These are phyloP conservation scores for Raffaelea albimanens DNA, from an alignment of 2,329 filamentous ascomycete species.

Conservation along the genomic window DNA sequence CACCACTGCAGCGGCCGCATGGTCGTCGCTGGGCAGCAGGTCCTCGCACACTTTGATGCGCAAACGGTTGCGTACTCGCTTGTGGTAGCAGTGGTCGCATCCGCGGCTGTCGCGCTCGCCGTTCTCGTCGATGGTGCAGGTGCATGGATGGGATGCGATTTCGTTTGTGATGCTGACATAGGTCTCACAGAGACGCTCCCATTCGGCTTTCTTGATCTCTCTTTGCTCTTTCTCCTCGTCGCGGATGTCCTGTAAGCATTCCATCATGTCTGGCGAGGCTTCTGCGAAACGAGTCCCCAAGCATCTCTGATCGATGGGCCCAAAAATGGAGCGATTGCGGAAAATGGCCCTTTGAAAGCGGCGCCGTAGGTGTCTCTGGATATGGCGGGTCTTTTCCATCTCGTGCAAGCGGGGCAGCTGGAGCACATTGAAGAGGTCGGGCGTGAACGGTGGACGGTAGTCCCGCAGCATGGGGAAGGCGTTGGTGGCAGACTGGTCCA, in stretches of 20 bases:
- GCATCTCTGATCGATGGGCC: constrained; percentile 27
- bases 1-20: constrained; percentile 23
- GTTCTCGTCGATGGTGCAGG: constrained; percentile 17
- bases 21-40: constrained; percentile 23
- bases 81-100: constrained; percentile 27
- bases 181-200: constrained; percentile 17
- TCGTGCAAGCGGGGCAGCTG: constrained; percentile 36
- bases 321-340: constrained; percentile 34
- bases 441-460: constrained; percentile 40
- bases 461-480: constrained; percentile 37
- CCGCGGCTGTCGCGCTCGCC: constrained; percentile 15
- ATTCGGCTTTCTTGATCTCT: constrained; percentile 22
- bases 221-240: constrained; percentile 8
- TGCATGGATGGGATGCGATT: constrained; percentile 22
- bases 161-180: constrained; percentile 22
- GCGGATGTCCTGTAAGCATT: constrained; percentile 17
- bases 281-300: constrained; percentile 38
- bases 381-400: constrained; percentile 36
- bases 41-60: constrained; percentile 29
- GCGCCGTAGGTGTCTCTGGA: constrained; percentile 39
- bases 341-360: constrained; percentile 20
- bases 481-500: constrained; percentile 39
- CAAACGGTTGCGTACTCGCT: constrained; percentile 19
- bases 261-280: constrained; percentile 15
- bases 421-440: constrained; percentile 43